Percentiles rank a stretch among this genome's conserved stretches.
These are phyloP conservation scores for Gelatoporia subvermispora DNA, from an alignment of 768 basidiomycete genomes.

Conservation along the genomic window DNA sequence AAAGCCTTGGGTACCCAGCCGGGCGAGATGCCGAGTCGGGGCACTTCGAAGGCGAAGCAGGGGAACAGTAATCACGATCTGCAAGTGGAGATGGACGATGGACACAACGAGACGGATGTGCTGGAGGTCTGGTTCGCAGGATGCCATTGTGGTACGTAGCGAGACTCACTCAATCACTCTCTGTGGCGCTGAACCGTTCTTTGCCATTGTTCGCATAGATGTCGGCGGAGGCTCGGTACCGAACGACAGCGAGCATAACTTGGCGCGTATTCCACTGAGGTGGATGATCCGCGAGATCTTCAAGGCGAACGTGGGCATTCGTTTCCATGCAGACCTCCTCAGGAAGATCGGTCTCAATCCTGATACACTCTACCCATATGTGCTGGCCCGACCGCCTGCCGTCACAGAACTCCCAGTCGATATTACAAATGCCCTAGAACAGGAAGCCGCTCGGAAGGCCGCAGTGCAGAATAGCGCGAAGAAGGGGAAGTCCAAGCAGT, in stretches of 20 bases:
- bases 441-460: background rate
- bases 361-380: slow-evolving; percentile 21
- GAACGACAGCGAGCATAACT: slow-evolving; percentile 51
- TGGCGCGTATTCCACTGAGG: slow-evolving; percentile 68
- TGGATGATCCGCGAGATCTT: slow-evolving; percentile 48
- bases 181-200: background rate
- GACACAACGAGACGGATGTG: slow-evolving; percentile 46
- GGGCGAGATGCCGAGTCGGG: slow-evolving; percentile 41
- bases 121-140: slow-evolving; percentile 82
- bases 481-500: too few relatives aligned
- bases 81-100: slow-evolving; percentile 30
- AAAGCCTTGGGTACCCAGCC: slow-evolving; percentile 39
- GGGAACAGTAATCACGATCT: slow-evolving; percentile 39
- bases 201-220: slow-evolving; percentile 39
- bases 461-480: too few relatives aligned
- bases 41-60: slow-evolving; percentile 12
- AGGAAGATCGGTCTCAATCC: slow-evolving; percentile 27
- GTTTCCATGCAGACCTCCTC: slow-evolving; percentile 29
- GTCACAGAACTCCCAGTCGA: slow-evolving; percentile 1
- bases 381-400: slow-evolving; percentile 20
- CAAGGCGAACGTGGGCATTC: slow-evolving; percentile 43
- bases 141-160: slow-evolving; percentile 56
- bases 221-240: slow-evolving; percentile 71
- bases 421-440: background rate
- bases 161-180: background rate